These are phyloP conservation scores for Aureobasidium sp. DNA, from an alignment of 2,329 filamentous ascomycete species.

Conservation along the genomic window DNA sequence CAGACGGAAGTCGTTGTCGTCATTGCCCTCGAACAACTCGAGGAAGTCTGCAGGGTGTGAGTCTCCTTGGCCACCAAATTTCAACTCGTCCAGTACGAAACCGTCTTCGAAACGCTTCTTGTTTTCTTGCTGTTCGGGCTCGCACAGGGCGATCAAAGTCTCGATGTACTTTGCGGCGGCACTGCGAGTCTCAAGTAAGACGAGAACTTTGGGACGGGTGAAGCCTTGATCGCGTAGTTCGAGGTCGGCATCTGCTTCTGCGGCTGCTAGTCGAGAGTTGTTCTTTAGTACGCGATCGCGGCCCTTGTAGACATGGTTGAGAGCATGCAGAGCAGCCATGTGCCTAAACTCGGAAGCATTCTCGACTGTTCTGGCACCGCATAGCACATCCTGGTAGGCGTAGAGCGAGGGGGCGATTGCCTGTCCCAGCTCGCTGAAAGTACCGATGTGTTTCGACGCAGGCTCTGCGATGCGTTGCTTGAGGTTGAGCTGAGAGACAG, in stretches of 20 bases:
- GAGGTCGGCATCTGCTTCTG: conserved; percentile 49
- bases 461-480: conserved; percentile 60
- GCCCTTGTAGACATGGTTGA: conserved; percentile 92
- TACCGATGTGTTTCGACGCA: conserved; percentile 44
- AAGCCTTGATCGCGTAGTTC: conserved; percentile 91
- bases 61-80: conserved; percentile 48
- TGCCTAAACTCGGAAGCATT: conserved; percentile 63
- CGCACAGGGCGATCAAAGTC: conserved; percentile 63
- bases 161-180: conserved; percentile 73
- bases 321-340: conserved; percentile 68
- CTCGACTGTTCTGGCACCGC: conserved; percentile 58
- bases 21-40: conserved; percentile 86
- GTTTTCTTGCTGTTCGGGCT: conserved; percentile 89
- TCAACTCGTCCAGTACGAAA: conserved; percentile 61
- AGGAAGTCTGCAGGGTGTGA: conserved; percentile 79
- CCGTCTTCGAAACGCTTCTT: conserved; percentile 82
- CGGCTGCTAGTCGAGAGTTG: conserved; percentile 65
- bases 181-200: conserved; percentile 81
- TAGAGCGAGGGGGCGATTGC: conserved; percentile 64
- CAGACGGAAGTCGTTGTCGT: conserved; percentile 93
- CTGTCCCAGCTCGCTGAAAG: conserved; percentile 55
- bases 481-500: conserved; percentile 43
- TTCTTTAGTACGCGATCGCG: conserved; percentile 89
- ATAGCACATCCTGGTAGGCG: conserved; percentile 72
- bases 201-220: conserved; percentile 84